These are phyloP conservation scores for Epichloe baconii DNA, from an alignment of 2,329 filamentous ascomycete genomes.

Conservation along the genomic window DNA sequence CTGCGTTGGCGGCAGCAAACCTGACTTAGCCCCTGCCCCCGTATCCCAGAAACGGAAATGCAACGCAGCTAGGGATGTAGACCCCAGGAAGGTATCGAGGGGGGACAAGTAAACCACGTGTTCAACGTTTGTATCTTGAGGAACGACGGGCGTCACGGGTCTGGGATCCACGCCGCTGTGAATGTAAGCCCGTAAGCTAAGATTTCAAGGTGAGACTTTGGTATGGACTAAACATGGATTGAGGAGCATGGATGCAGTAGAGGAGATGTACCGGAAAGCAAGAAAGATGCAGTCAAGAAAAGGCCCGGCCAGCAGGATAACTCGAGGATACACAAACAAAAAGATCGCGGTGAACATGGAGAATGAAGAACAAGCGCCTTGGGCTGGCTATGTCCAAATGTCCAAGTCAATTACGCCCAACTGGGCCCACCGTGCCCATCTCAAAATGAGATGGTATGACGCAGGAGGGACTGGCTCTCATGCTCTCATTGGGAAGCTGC, in stretches of 20 bases:
- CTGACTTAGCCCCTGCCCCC: neutral
- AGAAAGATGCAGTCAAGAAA: neutral
- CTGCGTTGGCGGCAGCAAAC: neutral
- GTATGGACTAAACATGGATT: neutral
- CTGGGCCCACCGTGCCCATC: neutral
- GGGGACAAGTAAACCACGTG: neutral
- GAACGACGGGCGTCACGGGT: neutral
- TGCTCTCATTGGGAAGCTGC: slow-evolving; percentile 2
- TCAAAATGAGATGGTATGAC: slow-evolving; percentile 5
- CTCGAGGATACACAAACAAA: neutral
- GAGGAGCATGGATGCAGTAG: neutral
- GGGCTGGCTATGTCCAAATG: neutral
- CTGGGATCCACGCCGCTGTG: neutral
- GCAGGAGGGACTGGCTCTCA: slow-evolving; percentile 8
- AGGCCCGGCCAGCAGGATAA: slow-evolving; percentile 7
- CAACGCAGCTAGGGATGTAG: neutral
- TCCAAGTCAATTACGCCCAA: neutral
- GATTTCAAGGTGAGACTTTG: neutral
- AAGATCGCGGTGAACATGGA: neutral
- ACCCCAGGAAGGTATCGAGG: neutral
- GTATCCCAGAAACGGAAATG: neutral
- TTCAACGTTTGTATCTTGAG: neutral
- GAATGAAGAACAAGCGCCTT: slow-evolving; percentile 1
- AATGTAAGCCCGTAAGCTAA: neutral
- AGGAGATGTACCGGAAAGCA: neutral